Conservation (phyloP, 257 asterid genomes). For the Rehmannia glutinosa region DNA sequence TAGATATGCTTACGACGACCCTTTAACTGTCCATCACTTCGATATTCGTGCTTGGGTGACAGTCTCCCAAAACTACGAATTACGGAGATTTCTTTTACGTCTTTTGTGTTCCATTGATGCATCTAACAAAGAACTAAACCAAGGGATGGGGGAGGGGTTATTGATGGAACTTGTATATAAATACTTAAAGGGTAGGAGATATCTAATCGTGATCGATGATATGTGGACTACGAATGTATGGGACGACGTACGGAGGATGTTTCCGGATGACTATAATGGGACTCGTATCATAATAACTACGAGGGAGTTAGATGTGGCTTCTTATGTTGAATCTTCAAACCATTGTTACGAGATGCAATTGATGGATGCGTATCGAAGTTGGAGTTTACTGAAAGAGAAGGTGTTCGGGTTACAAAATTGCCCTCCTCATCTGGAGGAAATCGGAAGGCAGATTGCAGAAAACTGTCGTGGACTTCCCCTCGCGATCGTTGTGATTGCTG, state of each 20-base stretch:
- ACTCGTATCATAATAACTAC: background rate
- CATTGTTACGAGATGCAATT: background rate
- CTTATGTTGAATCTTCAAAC: background rate
- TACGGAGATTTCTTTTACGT: too few relatives aligned
- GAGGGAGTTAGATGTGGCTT: background rate
- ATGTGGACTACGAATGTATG: conserved; percentile 8
- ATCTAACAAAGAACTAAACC: background rate
- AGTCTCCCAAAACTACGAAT: too few relatives aligned
- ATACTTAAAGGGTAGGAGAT: background rate
- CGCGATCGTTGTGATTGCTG: background rate
- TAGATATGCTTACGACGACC: too few relatives aligned
- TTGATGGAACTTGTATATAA: background rate
- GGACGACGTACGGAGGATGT: background rate
- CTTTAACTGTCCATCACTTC: too few relatives aligned
- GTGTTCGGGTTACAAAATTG: background rate
- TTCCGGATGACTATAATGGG: conserved; percentile 11
- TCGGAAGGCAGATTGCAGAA: background rate
- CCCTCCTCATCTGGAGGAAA: background rate
- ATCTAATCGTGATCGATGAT: conserved; percentile 9
- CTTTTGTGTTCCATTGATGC: background rate
- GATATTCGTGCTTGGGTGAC: too few relatives aligned
- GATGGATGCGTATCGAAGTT: background rate
- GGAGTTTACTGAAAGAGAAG: background rate
- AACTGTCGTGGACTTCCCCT: conserved; percentile 4
- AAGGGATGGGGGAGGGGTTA: background rate